Evolutionary conservation across 306 rosid species (phyloP), one percentile per base, ranked within the genome.

Genomic region (Sophora flavescens): DNA sequence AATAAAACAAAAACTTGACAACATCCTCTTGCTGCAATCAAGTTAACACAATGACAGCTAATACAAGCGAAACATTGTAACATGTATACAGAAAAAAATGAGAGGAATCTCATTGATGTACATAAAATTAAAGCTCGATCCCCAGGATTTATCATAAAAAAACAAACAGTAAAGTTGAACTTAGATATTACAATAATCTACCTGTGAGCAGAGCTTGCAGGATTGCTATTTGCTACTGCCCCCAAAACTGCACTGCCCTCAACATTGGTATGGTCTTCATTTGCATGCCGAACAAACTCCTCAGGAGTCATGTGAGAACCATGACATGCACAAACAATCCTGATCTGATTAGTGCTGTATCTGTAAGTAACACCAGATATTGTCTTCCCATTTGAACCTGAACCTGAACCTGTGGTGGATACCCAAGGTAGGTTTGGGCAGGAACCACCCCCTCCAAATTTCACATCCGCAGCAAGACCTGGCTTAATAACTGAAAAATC

Each of bases 381-480:
- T 2, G 96, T 92, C 87, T 86, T 87, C 39, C 98, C 99, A 50
- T 87, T 84, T 38, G 96, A 87, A 38, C 96, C 97, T 6, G 96
- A 87, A 38, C 96, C 97, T 6, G 90, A 79, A 70, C 89, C 95
- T 7, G 92, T 86, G 60, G 98, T 96, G 15, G 99, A 96, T 77
- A 96, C 99, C 99, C 98, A 96, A 35, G 99, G 99, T 12, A 96
- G 89, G 83, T 87, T 88, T 26, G 99, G 98, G 59, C 79, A 79
- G 8, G 99, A 86, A 84, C 98, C 99, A 42, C 90, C 75, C 16
- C 99, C 99, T 7, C 96, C 99, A 57, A 96, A 92, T 86, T 91
- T 91, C 60, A 96, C 79, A 39, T 89, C 97, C 1, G 97, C 96
- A 26, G 89, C 89, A 74, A 96, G 83, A 36, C 99, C 99, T 3